These are phyloP conservation scores for Solanum hybrid DNA, from an alignment of 305 asterid species.

Conservation along the genomic window DNA sequence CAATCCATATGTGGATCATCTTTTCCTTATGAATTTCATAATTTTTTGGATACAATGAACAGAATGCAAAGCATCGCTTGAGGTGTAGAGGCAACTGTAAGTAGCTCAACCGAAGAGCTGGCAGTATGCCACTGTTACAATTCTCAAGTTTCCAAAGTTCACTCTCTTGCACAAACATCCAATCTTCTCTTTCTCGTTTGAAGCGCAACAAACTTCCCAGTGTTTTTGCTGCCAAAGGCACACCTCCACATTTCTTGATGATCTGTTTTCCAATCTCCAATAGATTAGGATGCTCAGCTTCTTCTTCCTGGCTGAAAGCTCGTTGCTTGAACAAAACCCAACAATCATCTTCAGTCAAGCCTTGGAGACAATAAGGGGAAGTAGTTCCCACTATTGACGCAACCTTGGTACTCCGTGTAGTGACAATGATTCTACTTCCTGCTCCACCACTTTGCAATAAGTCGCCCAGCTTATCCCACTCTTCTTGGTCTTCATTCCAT, in stretches of 20 bases:
- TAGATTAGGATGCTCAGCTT: neutral
- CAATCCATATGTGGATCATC: conserved; percentile 29
- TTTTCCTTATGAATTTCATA: conserved; percentile 22
- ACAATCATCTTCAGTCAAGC: conserved; percentile 10
- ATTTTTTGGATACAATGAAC: conserved; percentile 23
- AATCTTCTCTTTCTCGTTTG: conserved; percentile 14
- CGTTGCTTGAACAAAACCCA: conserved; percentile 13
- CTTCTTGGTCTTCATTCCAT: conserved; percentile 16
- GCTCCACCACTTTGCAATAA: neutral
- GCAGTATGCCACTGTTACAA: conserved; percentile 11
- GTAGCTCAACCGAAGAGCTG: conserved; percentile 20
- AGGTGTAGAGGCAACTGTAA: conserved; percentile 21
- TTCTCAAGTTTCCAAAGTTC: conserved; percentile 39
- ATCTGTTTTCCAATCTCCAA: conserved; percentile 10
- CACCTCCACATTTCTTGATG: conserved; percentile 18
- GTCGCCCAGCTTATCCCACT: conserved; percentile 10
- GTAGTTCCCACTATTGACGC: conserved; percentile 12
- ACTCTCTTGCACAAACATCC: conserved; percentile 36
- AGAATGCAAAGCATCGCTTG: conserved; percentile 25
- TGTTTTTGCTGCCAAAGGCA: conserved; percentile 20
- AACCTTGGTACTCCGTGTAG: conserved; percentile 15
- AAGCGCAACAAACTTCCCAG: conserved; percentile 18
- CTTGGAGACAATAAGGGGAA: neutral
- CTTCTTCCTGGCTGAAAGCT: conserved; percentile 11
- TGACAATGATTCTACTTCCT: conserved; percentile 14